Evolutionary conservation across 2,329 filamentous ascomycete species (phyloP), one percentile per base, ranked within the genome.

Genomic region (Fusarium coffeatum): DNA sequence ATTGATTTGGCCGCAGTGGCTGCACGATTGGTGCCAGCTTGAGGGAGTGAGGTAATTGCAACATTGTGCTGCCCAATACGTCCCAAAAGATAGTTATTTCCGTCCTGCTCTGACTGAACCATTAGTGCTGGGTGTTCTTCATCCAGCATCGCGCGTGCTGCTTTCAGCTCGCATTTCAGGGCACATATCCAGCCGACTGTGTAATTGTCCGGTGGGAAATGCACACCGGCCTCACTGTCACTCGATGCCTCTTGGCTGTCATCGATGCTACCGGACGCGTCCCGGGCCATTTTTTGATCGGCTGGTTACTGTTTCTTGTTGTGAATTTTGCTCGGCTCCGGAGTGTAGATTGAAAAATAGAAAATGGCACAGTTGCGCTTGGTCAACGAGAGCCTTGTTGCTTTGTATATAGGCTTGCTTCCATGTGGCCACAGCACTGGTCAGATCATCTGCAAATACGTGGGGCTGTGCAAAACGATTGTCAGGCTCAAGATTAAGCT

Each of bases 181-280:
- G 20, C 48, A 30, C 48, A 50, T 9, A 50, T 50, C 48, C 48
- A 50, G 32, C 48, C 48, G 7, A 50, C 22, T 50, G 48, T 50
- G 22, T 50, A 50, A 5, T 20, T 18, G 10, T 13, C 46, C 51
- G 1, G 47, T 18, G 9, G 5, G 3, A 34, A 18, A 6, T 18
- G 0, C 16, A 10, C 32, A 6, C 5, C 32, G 5, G 16, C 16
- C 9, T 11, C 32, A 4, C 32, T 18, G 1, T 18, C 32, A 18
- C 32, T 18, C 0, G 32, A 9, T 11, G 32, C 8, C 9, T 11
- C 32, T 18, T 37, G 32, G 9, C 32, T 18, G 5, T 37, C 32
- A 37, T 18, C 16, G 9, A 10, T 18, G 16, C 5, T 1, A 18
- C 16, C 3, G 32, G 5, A 1, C 5, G 16, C 8, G 32, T 37